Conservation (phyloP, 2,329 filamentous ascomycete genomes). For the Aspergillus sp. region DNA sequence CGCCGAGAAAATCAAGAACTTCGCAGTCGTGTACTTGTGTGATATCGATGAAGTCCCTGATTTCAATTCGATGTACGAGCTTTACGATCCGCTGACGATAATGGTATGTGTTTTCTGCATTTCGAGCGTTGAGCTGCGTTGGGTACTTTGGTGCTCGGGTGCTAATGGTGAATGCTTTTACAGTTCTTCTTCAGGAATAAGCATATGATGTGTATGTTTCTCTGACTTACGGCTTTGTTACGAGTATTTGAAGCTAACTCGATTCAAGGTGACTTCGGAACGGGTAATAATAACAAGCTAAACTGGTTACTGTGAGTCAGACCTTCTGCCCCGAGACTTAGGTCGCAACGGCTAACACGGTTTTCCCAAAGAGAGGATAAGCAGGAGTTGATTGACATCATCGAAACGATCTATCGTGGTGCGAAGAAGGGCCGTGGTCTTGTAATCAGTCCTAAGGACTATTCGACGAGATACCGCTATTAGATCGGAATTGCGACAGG, state of each 20-base stretch:
- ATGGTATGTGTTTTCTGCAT: slow-evolving; percentile 63
- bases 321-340: not conserved
- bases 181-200: slow-evolving; percentile 72
- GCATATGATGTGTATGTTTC: slow-evolving; percentile 61
- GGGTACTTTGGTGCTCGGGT: not conserved
- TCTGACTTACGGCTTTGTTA: not conserved
- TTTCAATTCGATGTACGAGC: slow-evolving; percentile 92
- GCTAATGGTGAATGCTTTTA: not conserved
- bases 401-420: slow-evolving; percentile 96
- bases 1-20: slow-evolving; percentile 78
- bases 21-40: slow-evolving; percentile 72
- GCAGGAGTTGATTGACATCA: slow-evolving; percentile 95
- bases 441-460: slow-evolving; percentile 89
- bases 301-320: slow-evolving; percentile 67
- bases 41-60: slow-evolving; percentile 85
- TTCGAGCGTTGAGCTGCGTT: no score
- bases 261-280: slow-evolving; percentile 64
- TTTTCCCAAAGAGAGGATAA: slow-evolving; percentile 61
- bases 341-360: not conserved
- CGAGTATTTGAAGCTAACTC: not conserved
- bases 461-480: slow-evolving; percentile 63
- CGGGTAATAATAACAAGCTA: slow-evolving; percentile 97
- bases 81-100: slow-evolving; percentile 82
- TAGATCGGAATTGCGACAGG: slow-evolving; percentile 20
- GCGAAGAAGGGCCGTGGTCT: slow-evolving; percentile 96